Conservation (phyloP, 169 alveolate genomes). For the Plasmodium blacklocki region DNA sequence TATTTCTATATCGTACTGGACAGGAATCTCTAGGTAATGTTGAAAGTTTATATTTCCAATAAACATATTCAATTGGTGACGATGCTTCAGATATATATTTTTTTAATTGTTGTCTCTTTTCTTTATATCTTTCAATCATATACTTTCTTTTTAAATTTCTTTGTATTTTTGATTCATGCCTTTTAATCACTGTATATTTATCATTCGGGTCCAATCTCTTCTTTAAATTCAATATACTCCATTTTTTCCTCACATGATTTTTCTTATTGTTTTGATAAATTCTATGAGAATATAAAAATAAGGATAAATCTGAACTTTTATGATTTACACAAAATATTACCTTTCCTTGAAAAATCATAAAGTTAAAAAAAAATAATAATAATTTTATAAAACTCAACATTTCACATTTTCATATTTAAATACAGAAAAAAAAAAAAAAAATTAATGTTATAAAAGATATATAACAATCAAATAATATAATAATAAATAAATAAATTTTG, state of each 20-base stretch:
- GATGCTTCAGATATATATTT: conserved; percentile 80
- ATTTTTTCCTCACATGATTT: conserved; percentile 13
- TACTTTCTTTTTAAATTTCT: conserved; percentile 81
- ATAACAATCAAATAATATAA: background rate
- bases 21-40: conserved; percentile 83
- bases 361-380: background rate
- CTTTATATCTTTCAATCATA: conserved; percentile 76
- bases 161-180: conserved; percentile 78
- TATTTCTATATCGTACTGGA: conserved; percentile 76
- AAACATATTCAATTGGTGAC: conserved; percentile 79
- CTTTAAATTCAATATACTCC: conserved; percentile 29
- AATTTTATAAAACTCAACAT: conserved; percentile 57
- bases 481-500: too few relatives aligned
- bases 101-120: conserved; percentile 79
- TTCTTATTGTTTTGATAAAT: conserved; percentile 8
- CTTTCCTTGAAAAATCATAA: too few relatives aligned
- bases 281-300: background rate
- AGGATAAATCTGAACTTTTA: too few relatives aligned
- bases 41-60: conserved; percentile 82
- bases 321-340: too few relatives aligned
- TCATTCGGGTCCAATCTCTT: conserved; percentile 62
- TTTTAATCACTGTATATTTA: conserved; percentile 69
- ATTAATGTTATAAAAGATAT: background rate
- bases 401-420: conserved; percentile 43
- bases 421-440: background rate